phyloP scores from a whole-genome alignment of 1,284 basidiomycete species.

The Sporisorium reilianum region DNA sequence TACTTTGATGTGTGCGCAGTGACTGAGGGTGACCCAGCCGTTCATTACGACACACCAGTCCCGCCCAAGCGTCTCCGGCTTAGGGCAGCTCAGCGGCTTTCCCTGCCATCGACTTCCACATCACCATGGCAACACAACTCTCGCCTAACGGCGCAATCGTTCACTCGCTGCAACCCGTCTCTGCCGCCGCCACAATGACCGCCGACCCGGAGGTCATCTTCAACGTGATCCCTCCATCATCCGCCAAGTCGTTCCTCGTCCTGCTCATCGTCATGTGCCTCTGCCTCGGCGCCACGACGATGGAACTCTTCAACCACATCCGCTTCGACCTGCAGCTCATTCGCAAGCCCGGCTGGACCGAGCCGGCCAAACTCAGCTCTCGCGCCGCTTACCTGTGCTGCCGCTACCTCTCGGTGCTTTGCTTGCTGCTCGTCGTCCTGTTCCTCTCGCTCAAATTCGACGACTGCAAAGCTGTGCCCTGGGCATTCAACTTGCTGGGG shows the following conservation, averaged over 20 bases:
- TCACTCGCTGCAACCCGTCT: neutral
- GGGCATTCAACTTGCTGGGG: constrained; percentile 32
- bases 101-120: neutral
- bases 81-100: no score
- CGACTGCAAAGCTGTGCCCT: constrained; percentile 24
- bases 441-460: constrained; percentile 26
- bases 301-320: constrained; percentile 43
- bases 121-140: neutral
- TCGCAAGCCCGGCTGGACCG: constrained; percentile 38
- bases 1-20: neutral
- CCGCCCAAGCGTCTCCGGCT: neutral
- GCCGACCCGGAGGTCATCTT: constrained; percentile 37
- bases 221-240: constrained; percentile 28
- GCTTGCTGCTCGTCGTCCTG: constrained; percentile 24
- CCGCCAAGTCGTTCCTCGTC: constrained; percentile 25
- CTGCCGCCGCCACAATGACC: constrained; percentile 2
- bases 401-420: constrained; percentile 21
- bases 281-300: constrained; percentile 29
- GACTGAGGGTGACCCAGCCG: no score
- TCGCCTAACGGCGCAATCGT: neutral
- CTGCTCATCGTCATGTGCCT: constrained; percentile 38
- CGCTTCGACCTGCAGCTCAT: constrained; percentile 41
- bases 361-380: constrained; percentile 35
- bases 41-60: neutral
- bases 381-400: constrained; percentile 38